Conservation (phyloP, 192 early-diverging fungal species). For the Coemansia sp. region DNA sequence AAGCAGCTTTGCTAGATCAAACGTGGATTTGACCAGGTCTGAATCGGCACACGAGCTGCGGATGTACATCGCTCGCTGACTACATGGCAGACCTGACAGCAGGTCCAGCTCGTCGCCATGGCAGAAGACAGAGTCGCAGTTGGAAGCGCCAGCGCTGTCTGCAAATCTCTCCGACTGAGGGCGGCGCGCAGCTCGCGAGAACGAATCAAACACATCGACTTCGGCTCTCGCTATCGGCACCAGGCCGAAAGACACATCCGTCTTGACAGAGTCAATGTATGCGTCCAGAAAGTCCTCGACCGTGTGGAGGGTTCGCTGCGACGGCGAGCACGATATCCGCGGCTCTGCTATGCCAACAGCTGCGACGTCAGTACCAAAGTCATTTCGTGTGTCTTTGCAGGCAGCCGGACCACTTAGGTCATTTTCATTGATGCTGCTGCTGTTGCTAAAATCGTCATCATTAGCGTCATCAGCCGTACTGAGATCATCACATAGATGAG, state of each 20-base stretch:
- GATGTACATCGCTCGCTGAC: conserved; percentile 41
- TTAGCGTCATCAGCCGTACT: background rate
- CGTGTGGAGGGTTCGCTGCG: conserved; percentile 19
- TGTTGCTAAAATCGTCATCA: background rate
- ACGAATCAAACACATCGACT: conserved; percentile 16
- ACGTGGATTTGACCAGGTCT: conserved; percentile 44
- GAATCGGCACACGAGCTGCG: conserved; percentile 47
- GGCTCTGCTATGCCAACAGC: background rate
- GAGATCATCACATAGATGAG: background rate
- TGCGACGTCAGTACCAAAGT: background rate
- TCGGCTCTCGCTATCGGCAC: conserved; percentile 5
- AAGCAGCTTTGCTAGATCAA: conserved; percentile 50
- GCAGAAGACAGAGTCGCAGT: conserved; percentile 6
- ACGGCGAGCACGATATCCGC: conserved; percentile 22
- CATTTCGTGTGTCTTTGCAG: background rate
- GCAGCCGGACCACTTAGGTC: background rate
- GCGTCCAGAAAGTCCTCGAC: conserved; percentile 1
- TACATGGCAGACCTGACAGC: conserved; percentile 6
- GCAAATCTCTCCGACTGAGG: conserved; percentile 35
- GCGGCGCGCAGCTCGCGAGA: conserved; percentile 13
- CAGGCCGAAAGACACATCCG: background rate
- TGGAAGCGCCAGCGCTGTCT: conserved; percentile 4
- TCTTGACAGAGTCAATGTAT: background rate
- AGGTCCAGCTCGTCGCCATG: conserved; percentile 1
- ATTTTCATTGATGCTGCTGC: background rate